Base-by-base conservation (phyloP, 179 eudicot species). In the Gypsophila paniculata region DNA sequence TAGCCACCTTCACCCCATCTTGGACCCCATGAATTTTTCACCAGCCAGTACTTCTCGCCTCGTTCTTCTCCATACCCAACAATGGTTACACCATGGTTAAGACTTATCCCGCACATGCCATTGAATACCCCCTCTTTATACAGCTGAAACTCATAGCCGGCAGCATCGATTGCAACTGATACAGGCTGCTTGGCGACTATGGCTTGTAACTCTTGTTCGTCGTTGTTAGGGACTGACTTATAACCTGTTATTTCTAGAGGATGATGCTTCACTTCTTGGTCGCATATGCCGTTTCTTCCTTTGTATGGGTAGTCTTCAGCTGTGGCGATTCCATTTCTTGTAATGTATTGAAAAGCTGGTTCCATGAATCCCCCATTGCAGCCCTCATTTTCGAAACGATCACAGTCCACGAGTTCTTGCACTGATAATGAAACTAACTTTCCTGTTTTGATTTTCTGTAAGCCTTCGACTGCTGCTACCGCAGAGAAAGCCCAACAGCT, bases 21-120 rank as follows among this genome's bases (percentile, higher is more conserved):
- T 5, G 72, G 10, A 14, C 94, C 89, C 88, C 88, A 82, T 22
- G 88, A 82, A 75, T 83, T 84, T 78, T 82, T 84, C 69, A 86
- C 82, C 0, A 81, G 17, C 91, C 91, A 85, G 70, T 78, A 83
- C 62, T 82, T 71, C 0, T 67, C 63, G 0, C 71, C 76, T 1
- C 34, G 12, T 46, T 78, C 82, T 32, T 6, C 71, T 19, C 94
- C 94, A 46, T 89, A 87, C 38, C 94, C 91, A 72, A 85, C 85
- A 12, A 74, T 18, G 3, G 80, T 55, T 0, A 88, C 88, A 8
- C 76, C 89, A 62, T 88, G 89, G 53, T 85, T 77, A 8, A 86
- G 65, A 13, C 25, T 46, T 8, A 52, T 78, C 25, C 83, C 83
- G 71, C 88, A 88, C 8, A 13, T 39, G n/a, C 83, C 87, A 8